These are phyloP conservation scores for Auricularia cornea DNA, from an alignment of 768 basidiomycete genomes.

Conservation along the genomic window DNA sequence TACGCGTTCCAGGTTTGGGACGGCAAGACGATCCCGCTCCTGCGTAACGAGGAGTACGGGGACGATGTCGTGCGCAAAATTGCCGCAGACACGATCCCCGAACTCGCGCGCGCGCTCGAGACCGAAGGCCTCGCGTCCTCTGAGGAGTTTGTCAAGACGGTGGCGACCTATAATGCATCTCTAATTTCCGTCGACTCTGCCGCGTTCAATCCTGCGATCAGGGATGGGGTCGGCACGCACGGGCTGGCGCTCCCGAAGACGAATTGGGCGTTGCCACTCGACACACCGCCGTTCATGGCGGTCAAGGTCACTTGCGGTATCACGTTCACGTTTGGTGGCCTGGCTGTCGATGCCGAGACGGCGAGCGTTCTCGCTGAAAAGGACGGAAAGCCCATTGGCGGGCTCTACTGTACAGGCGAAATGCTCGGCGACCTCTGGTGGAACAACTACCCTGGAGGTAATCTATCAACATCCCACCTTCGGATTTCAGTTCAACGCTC, in stretches of 20 bases:
- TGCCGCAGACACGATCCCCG: constrained; percentile 36
- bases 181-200: constrained; percentile 25
- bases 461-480: neutral
- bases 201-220: constrained; percentile 55
- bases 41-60: constrained; percentile 60
- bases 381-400: constrained; percentile 35
- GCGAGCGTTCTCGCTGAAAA: constrained; percentile 40
- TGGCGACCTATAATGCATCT: constrained; percentile 38
- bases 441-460: constrained; percentile 55
- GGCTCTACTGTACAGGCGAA: constrained; percentile 60
- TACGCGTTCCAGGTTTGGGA: constrained; percentile 64
- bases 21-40: constrained; percentile 29
- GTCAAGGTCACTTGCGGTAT: constrained; percentile 63
- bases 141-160: constrained; percentile 35
- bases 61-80: constrained; percentile 53
- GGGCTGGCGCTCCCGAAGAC: constrained; percentile 44
- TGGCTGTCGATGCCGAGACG: constrained; percentile 49
- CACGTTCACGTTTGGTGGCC: constrained; percentile 66
- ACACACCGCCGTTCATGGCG: constrained; percentile 48
- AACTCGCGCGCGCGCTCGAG: constrained; percentile 30
- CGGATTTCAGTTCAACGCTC: too few species aligned
- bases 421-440: constrained; percentile 60
- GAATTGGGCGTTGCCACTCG: constrained; percentile 58
- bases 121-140: constrained; percentile 38
- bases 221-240: constrained; percentile 52